A percentile compares a stretch with the other conserved stretches of the same genome.
Evolutionary conservation across 2,329 filamentous ascomycete genomes (phyloP).

Genomic region (Venturia pyrina): DNA sequence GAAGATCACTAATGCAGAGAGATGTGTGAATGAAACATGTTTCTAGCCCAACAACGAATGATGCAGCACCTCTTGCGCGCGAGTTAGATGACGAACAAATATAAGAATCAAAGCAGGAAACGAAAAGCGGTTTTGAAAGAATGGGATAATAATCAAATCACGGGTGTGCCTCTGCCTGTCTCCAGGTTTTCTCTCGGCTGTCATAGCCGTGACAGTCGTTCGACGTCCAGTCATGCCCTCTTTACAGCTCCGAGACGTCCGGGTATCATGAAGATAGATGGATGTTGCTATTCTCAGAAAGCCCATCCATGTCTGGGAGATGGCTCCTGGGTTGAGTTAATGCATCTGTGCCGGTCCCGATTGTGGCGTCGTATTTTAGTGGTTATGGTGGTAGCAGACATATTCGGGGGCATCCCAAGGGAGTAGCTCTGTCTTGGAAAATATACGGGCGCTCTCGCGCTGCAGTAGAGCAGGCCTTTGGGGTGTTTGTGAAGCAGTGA

Average conservation of each 20-base stretch:
- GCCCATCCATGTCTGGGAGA: neutral
- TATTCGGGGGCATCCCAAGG: neutral
- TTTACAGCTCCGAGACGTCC: neutral
- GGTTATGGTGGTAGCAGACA: neutral
- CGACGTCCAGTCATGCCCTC: neutral
- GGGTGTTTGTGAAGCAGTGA: too few relatives aligned
- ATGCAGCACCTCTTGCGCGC: neutral
- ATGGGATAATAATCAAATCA: neutral
- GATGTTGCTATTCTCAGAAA: neutral
- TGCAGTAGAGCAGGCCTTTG: too few relatives aligned
- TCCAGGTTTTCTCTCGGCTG: neutral
- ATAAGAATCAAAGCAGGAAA: constrained; percentile 4
- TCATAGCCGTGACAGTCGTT: neutral
- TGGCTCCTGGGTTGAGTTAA: too few relatives aligned
- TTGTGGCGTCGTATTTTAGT: neutral
- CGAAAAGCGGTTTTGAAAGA: neutral
- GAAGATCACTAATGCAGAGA: neutral
- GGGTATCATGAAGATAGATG: neutral
- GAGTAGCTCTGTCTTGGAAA: neutral
- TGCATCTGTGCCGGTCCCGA: neutral
- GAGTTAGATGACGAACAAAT: neutral
- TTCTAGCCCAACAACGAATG: neutral
- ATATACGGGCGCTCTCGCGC: neutral
- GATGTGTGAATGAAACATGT: neutral
- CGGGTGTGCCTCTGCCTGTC: neutral